Percentiles rank a stretch among this genome's conserved stretches.
Evolutionary conservation across 1,139 yeast genomes (phyloP).

Genomic region (Protomyces macrosporus): DNA sequence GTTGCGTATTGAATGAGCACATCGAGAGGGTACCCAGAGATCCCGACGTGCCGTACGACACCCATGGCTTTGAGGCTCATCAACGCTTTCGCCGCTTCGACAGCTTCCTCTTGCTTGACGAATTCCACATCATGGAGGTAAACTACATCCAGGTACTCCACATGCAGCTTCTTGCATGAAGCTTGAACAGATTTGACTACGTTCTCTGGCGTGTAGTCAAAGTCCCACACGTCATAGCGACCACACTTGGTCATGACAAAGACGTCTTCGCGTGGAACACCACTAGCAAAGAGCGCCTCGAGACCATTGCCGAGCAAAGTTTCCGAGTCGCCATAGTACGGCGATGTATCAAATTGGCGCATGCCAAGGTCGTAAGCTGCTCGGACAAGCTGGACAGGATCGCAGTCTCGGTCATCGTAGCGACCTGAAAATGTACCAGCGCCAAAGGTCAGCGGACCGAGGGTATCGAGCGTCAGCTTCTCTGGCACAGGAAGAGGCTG

Average conservation of each 20-base stretch:
- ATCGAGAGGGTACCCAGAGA: constrained; percentile 82
- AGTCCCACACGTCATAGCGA: constrained; percentile 58
- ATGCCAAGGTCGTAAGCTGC: constrained; percentile 63
- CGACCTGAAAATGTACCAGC: constrained; percentile 82
- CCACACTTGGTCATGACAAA: constrained; percentile 86
- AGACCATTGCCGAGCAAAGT: constrained; percentile 65
- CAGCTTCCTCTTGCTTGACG: constrained; percentile 50
- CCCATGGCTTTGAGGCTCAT: constrained; percentile 60
- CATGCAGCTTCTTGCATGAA: constrained; percentile 44
- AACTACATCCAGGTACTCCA: constrained; percentile 33
- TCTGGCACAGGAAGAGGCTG: constrained; percentile 4
- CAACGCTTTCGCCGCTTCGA: constrained; percentile 61
- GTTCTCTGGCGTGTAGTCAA: constrained; percentile 62
- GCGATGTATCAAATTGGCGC: constrained; percentile 80
- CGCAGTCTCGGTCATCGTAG: constrained; percentile 58
- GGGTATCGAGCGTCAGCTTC: constrained; percentile 31
- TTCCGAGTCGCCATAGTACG: constrained; percentile 90
- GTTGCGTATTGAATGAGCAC: constrained; percentile 47
- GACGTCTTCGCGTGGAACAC: constrained; percentile 57
- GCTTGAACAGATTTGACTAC: constrained; percentile 61
- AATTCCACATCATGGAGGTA: constrained; percentile 72
- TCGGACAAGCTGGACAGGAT: constrained; percentile 47
- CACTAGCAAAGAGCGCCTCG: constrained; percentile 38
- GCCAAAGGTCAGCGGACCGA: constrained; percentile 66
- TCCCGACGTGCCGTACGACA: constrained; percentile 58